These are phyloP conservation scores for Sphenostylis stenocarpa DNA, from an alignment of 306 rosid genomes.

Conservation along the genomic window DNA sequence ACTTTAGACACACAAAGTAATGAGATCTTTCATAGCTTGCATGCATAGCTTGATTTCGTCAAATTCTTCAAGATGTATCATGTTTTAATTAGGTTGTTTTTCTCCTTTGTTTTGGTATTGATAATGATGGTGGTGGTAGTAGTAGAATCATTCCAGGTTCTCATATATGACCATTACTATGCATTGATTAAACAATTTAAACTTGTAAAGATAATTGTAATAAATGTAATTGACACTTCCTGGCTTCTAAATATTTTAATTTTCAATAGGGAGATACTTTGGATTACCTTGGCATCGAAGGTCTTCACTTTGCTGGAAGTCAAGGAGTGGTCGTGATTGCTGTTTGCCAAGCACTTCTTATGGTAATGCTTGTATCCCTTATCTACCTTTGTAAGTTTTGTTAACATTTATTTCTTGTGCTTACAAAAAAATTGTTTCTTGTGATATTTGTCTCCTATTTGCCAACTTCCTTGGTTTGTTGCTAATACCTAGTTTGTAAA, in stretches of 20 bases:
- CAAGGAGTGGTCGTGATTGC: constrained; percentile 95
- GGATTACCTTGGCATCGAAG: constrained; percentile 92
- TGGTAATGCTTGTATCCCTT: constrained; percentile 53
- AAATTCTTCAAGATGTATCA: too few species aligned
- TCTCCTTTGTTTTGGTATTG: not conserved
- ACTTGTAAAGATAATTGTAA: not conserved
- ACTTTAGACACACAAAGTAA: too few species aligned
- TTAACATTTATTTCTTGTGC: not conserved
- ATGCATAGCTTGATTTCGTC: too few species aligned
- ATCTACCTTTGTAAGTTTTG: constrained; percentile 12
- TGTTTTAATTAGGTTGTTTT: too few species aligned
- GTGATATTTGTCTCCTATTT: too few species aligned
- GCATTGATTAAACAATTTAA: not conserved
- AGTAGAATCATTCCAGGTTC: not conserved
- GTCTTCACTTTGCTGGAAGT: constrained; percentile 95
- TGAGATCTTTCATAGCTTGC: too few species aligned
- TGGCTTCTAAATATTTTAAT: constrained; percentile 22
- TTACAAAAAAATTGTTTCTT: not conserved
- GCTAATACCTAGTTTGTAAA: too few species aligned
- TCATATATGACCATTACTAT: not conserved
- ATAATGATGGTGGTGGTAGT: not conserved
- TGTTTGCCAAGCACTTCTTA: constrained; percentile 85
- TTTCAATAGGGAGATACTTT: constrained; percentile 80
- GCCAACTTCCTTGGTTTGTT: too few species aligned
- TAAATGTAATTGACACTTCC: constrained; percentile 18